Base-by-base conservation (phyloP, 2,329 filamentous ascomycete species). In the Colletotrichum cuscutae region DNA sequence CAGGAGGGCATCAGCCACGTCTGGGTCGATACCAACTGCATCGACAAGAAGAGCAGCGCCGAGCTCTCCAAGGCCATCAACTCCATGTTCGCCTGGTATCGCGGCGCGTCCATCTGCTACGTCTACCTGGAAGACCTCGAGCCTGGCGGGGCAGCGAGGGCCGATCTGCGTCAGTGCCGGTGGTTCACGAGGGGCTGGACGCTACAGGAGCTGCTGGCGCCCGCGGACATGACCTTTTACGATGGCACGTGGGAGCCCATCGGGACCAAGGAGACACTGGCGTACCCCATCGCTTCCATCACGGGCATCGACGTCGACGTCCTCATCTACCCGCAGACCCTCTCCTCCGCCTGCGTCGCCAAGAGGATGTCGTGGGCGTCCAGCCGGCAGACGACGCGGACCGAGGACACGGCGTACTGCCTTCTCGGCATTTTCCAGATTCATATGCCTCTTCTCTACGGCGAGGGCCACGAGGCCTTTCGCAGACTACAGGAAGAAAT, bases 321-420 rank as follows among this genome's bases (percentile, higher is more conserved):
- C 4, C 26, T 54, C n/a, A 24, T 28, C 2, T 46, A 6, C 4
- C 52, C 19, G 26, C 13, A 5, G 24, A 30, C 11, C 11, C 11
- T 78, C 56, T 52, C 69, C 30, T 30, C 54, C 5, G 73, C 72
- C 35, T 74, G 76, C 60, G 60, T 78, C 19, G 76, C 78, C 2
- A 56, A 65, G 2, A 75, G 75, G 59, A 81, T 79, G 78, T 78
- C 74, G 9, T 79, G 78, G 77, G 77, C 75, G 22, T 70, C 78
- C 1, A 60, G 57, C 3, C 64, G 77, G 22, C 19, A 72, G 42
- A 79, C 74, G 3, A 79, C 74, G 0, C 63, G 71, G 1, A 3
- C 22, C 62, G 75, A 78, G 53, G 76, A 81, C 62, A 60, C 71
- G 13, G 76, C 76, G 0, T 80, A 79, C 52, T 76, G 75, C 12